Percentiles rank a stretch among this genome's conserved stretches.
These are phyloP conservation scores for Salix suchowensis DNA, from an alignment of 345 rosid genomes.

Conservation along the genomic window DNA sequence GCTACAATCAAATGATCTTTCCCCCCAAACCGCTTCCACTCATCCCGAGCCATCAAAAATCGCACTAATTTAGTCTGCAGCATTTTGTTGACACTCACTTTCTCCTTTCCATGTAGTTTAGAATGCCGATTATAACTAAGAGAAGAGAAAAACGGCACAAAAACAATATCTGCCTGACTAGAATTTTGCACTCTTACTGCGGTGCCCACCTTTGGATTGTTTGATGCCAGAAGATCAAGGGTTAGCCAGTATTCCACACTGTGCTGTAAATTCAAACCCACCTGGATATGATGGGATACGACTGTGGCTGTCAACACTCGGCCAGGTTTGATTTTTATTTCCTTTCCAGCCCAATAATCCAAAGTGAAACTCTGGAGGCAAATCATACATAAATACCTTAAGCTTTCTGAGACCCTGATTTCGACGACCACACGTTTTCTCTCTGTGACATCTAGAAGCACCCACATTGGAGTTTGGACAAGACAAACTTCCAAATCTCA, in stretches of 20 bases:
- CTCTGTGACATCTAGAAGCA: conserved; percentile 14
- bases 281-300: conserved; percentile 64
- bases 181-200: conserved; percentile 59
- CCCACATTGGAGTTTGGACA: conserved; percentile 11
- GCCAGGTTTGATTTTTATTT: conserved; percentile 54
- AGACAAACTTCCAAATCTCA: conserved; percentile 7
- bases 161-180: conserved; percentile 59
- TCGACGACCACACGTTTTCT: conserved; percentile 22
- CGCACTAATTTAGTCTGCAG: conserved; percentile 60
- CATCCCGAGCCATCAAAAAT: conserved; percentile 14
- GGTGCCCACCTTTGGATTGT: conserved; percentile 30
- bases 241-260: conserved; percentile 95
- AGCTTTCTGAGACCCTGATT: conserved; percentile 39
- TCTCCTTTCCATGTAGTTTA: conserved; percentile 53
- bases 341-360: conserved; percentile 83
- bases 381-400: conserved; percentile 77
- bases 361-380: conserved; percentile 82
- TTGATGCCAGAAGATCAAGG: conserved; percentile 77
- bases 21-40: conserved; percentile 24
- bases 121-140: conserved; percentile 74
- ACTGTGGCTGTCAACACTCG: conserved; percentile 39
- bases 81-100: conserved; percentile 45
- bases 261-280: conserved; percentile 79
- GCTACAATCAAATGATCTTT: conserved; percentile 30
- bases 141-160: conserved; percentile 81